A percentile compares a stretch with the other conserved stretches of the same genome.
These are phyloP conservation scores for Aspergillus unguis DNA, from an alignment of 2,329 filamentous ascomycete species.

Conservation along the genomic window DNA sequence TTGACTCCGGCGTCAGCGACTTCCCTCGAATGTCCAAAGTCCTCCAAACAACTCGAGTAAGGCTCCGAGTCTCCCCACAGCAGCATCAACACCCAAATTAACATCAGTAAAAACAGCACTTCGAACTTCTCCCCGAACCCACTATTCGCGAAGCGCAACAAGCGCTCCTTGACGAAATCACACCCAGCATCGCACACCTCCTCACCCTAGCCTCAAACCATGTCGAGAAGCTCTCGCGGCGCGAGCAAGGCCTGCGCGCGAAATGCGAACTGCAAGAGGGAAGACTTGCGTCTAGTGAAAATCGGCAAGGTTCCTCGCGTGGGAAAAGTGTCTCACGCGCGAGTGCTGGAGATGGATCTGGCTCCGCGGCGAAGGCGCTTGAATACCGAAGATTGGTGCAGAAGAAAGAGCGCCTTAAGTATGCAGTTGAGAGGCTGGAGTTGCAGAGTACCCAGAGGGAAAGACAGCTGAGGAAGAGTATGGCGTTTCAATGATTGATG, in stretches of 20 bases:
- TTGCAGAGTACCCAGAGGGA: slow-evolving; percentile 77
- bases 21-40: slow-evolving; percentile 62
- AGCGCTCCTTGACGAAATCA: slow-evolving; percentile 80
- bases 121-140: slow-evolving; percentile 84
- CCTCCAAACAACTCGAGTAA: slow-evolving; percentile 60
- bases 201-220: slow-evolving; percentile 79
- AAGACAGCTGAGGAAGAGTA: slow-evolving; percentile 69
- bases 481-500: slow-evolving; percentile 51
- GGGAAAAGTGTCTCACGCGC: slow-evolving; percentile 15
- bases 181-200: slow-evolving; percentile 76
- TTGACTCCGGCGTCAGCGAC: slow-evolving; percentile 61
- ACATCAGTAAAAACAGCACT: slow-evolving; percentile 59
- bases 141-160: slow-evolving; percentile 78
- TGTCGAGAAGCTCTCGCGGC: slow-evolving; percentile 75
- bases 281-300: slow-evolving; percentile 49
- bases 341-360: slow-evolving; percentile 18
- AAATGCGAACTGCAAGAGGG: slow-evolving; percentile 81
- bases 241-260: slow-evolving; percentile 79
- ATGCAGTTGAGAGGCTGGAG: slow-evolving; percentile 81
- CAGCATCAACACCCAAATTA: no score
- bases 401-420: slow-evolving; percentile 80
- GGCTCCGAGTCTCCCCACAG: slow-evolving; percentile 16
- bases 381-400: slow-evolving; percentile 68
- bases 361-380: slow-evolving; percentile 46
- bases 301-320: slow-evolving; percentile 24